A percentile compares a stretch with the other conserved stretches of the same genome.
Evolutionary conservation across 2,329 filamentous ascomycete genomes (phyloP).

Genomic region (Fusarium tjaetaba): DNA sequence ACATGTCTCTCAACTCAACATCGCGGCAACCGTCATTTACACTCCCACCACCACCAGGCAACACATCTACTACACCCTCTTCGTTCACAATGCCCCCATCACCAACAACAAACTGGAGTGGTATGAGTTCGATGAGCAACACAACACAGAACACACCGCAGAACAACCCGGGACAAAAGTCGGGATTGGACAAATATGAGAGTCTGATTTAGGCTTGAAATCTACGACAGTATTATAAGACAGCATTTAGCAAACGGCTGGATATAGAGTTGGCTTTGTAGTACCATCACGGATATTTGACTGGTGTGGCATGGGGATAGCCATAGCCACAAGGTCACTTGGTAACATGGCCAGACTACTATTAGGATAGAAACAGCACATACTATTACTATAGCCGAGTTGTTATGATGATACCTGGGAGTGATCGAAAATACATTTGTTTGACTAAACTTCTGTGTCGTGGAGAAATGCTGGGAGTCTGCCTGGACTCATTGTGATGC

Average conservation of each 20-base stretch:
- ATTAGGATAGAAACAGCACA: not conserved
- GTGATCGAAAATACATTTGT: not conserved
- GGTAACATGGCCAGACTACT: not conserved
- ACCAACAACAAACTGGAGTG: conserved; percentile 41
- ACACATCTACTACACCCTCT: conserved; percentile 44
- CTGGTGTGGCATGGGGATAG: not conserved
- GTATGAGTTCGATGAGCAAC: conserved; percentile 16
- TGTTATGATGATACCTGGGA: not conserved
- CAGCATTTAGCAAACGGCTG: not conserved
- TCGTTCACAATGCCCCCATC: conserved; percentile 61
- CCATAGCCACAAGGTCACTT: not conserved
- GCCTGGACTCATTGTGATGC: not conserved
- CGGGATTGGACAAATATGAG: conserved; percentile 74
- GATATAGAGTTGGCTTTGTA: conserved; percentile 13
- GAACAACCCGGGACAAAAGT: conserved; percentile 50
- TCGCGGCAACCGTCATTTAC: conserved; percentile 63
- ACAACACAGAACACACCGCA: conserved; percentile 8
- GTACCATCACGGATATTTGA: not conserved
- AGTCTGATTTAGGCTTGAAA: conserved; percentile 63
- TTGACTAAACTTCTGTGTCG: not conserved
- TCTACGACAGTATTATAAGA: not conserved
- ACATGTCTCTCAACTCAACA: conserved; percentile 58
- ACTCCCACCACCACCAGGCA: conserved; percentile 63
- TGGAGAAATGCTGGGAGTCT: not conserved
- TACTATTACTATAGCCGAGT: not conserved